Base-by-base conservation (phyloP, 73 alveolate species). In the Uronychia setigera region DNA sequence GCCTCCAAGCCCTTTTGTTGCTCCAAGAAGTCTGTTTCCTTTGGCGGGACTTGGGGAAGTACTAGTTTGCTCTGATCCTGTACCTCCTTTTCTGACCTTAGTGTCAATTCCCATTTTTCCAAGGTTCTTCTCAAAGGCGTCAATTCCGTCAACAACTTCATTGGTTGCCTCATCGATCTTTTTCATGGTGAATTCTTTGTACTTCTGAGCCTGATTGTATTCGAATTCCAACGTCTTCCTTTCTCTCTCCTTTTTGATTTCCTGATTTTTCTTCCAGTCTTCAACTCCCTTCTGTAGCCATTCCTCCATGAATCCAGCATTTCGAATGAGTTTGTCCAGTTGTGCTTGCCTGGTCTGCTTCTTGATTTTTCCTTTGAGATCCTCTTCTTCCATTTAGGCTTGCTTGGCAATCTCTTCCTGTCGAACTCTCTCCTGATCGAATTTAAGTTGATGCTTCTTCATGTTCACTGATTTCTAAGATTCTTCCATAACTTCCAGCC, bases 301-400 rank as follows among this genome's bases (percentile, higher is more conserved):
- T 85, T 98, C 99, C 87, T 98, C 99, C 97, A 97, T 90, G 85
- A 98, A 98, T 32, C 99, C 99, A 88, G 98, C 98, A 93, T 95
- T 97, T 90, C 99, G 95, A 78, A 96, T 94, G 34, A 97, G 88
- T 84, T 98, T 98, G 88, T 97, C 96, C 76, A 97, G 86, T 78
- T 94, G 93, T 30, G 96, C 97, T 79, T 95, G 89, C 33, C 98
- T 88, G 91, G 80, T 97, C 94, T 94, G 95, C 80, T 97, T 95
- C 91, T 95, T 95, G 89, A 91, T 80, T 86, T 93, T 92, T 32
- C 87, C 96, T 80, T 95, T 93, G 27, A 46, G 83, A 19, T 80
- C 93, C 80, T 94, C 94, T 82, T 94, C 99, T 46, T 95, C 95
- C 19, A 81, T 93, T 35, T 94, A 89, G 19, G 85, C 94, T 80